These are phyloP conservation scores for Lotmaria passim DNA, from an alignment of 208 protist species.

Conservation along the genomic window DNA sequence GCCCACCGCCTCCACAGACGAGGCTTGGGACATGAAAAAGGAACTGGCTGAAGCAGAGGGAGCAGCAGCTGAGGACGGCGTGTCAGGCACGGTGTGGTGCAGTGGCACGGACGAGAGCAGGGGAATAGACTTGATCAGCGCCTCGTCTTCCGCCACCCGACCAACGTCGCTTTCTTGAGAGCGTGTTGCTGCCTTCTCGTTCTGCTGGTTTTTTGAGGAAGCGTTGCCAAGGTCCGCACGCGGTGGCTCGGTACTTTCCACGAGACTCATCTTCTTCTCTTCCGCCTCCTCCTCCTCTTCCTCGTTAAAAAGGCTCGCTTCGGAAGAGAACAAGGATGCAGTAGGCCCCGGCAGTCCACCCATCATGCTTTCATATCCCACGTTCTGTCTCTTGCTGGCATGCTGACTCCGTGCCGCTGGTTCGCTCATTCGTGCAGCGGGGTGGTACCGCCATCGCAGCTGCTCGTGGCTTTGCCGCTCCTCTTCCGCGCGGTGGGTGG, in stretches of 20 bases:
- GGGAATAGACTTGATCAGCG: not conserved
- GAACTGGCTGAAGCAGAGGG: not conserved
- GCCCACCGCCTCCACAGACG: conserved; percentile 25
- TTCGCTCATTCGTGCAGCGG: not conserved
- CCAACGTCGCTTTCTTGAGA: not conserved
- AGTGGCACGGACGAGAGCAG: not conserved
- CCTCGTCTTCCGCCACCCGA: not conserved
- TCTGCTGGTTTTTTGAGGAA: not conserved
- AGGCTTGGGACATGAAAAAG: conserved; percentile 15
- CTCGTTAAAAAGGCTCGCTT: too few relatives aligned
- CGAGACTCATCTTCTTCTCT: too few relatives aligned
- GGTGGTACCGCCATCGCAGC: conserved; percentile 1
- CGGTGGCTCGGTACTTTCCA: too few relatives aligned
- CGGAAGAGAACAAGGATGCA: too few relatives aligned
- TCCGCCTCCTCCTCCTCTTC: too few relatives aligned
- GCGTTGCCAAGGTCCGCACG: too few relatives aligned
- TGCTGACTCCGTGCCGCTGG: not conserved
- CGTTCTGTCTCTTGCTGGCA: too few relatives aligned
- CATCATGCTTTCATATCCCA: too few relatives aligned
- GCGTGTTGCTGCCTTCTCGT: not conserved
- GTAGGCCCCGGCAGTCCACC: too few relatives aligned
- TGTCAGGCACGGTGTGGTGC: too few relatives aligned
- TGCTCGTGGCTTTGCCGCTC: conserved; percentile 8
- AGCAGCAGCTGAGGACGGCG: too few relatives aligned
- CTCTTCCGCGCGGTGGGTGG: not conserved